Conservation (phyloP, 768 basidiomycete genomes). For the Polyporus arcularius region DNA sequence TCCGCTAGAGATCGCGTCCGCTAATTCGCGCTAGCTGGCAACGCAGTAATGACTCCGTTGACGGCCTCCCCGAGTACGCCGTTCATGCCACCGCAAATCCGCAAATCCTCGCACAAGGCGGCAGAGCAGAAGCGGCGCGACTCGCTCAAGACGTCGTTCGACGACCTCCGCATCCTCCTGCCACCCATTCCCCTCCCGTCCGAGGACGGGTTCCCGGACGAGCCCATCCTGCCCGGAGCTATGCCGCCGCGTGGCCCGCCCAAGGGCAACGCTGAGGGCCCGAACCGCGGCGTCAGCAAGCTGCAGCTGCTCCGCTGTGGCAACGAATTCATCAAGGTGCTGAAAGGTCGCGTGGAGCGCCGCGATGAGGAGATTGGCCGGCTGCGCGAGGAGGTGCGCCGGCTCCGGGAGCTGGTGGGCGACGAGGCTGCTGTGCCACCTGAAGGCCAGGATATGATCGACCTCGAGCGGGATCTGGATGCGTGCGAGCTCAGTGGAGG, state of each 20-base stretch:
- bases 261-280: conserved; percentile 83
- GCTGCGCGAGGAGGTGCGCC: conserved; percentile 65
- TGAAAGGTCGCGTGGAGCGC: conserved; percentile 77
- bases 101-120: conserved; percentile 89
- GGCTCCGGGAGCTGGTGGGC: conserved; percentile 47
- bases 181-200: conserved; percentile 87
- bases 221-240: conserved; percentile 82
- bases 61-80: conserved; percentile 22
- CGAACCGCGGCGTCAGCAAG: conserved; percentile 94
- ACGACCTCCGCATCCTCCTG: conserved; percentile 77
- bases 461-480: conserved; percentile 63
- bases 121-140: conserved; percentile 98
- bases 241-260: conserved; percentile 90
- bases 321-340: conserved; percentile 81
- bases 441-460: conserved; percentile 41
- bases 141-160: conserved; percentile 92
- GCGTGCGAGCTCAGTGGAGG: conserved; percentile 42
- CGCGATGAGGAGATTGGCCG: conserved; percentile 75
- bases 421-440: conserved; percentile 38
- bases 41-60: conserved; percentile 29
- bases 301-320: conserved; percentile 88
- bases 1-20: not conserved
- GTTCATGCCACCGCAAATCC: conserved; percentile 41
- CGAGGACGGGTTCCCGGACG: conserved; percentile 68
- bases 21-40: conserved; percentile 33